A percentile compares a stretch with the other conserved stretches of the same genome.
These are phyloP conservation scores for Ceratobasidium sp. DNA, from an alignment of 1,284 basidiomycete species.

Conservation along the genomic window DNA sequence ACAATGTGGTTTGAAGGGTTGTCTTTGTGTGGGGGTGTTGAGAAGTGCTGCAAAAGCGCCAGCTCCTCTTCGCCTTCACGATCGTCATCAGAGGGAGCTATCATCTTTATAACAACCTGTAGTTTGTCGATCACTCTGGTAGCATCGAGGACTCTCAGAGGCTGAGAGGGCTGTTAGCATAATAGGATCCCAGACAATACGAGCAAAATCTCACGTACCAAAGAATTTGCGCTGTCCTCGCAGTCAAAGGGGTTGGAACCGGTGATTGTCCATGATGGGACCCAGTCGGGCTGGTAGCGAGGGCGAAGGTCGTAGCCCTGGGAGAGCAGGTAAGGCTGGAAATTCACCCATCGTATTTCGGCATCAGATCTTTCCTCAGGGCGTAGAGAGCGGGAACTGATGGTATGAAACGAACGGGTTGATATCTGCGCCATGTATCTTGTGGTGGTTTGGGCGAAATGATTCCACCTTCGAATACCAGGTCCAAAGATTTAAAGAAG, in stretches of 20 bases:
- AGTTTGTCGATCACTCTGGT: background rate
- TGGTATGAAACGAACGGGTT: too few relatives aligned
- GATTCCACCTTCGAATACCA: too few relatives aligned
- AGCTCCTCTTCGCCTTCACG: constrained; percentile 15
- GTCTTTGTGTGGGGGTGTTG: background rate
- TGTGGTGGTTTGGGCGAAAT: too few relatives aligned
- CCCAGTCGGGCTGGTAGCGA: constrained; percentile 15
- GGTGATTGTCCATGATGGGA: constrained; percentile 17
- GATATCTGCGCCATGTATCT: too few relatives aligned
- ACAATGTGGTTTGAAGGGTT: constrained; percentile 19
- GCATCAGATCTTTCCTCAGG: constrained; percentile 4
- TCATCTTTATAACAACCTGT: constrained; percentile 19
- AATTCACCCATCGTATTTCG: constrained; percentile 5
- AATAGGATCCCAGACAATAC: background rate
- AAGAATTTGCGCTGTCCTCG: background rate
- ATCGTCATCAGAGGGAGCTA: background rate
- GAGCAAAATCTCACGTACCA: too few relatives aligned
- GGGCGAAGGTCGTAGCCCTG: constrained; percentile 12
- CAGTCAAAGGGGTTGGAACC: background rate
- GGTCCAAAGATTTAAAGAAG: too few relatives aligned
- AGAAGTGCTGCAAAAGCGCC: constrained; percentile 2
- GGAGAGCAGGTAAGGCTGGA: constrained; percentile 1
- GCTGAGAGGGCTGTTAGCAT: too few relatives aligned
- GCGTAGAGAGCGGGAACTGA: too few relatives aligned
- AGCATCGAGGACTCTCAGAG: background rate